phyloP scores from a whole-genome alignment of 495 filamentous ascomycete genomes.

The Aspergillus indologenus region DNA sequence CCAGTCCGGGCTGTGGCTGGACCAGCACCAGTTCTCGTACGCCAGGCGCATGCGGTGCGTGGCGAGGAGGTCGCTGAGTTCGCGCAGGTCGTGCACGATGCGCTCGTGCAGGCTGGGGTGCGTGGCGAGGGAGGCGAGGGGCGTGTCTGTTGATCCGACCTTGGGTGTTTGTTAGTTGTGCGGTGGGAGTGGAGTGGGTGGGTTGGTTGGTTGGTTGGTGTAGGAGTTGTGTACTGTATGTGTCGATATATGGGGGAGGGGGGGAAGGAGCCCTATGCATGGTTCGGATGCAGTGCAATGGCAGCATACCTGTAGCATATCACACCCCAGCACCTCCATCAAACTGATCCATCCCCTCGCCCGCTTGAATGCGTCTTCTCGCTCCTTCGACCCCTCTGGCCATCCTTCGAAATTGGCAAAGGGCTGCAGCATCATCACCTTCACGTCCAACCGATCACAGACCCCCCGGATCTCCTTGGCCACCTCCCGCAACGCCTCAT shows the following conservation, averaged over 20 bases:
- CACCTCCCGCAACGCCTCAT: constrained; percentile 48
- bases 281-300: too few species aligned
- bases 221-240: too few species aligned
- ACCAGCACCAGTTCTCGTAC: constrained; percentile 89
- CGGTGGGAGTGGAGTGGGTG: neutral
- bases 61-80: constrained; percentile 62
- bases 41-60: constrained; percentile 57
- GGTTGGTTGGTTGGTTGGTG: constrained; percentile 17
- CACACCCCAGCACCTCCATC: constrained; percentile 66
- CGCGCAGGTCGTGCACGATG: constrained; percentile 59
- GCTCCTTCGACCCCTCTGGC: constrained; percentile 52
- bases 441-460: constrained; percentile 51
- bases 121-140: constrained; percentile 44
- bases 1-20: constrained; percentile 67
- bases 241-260: too few species aligned
- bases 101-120: constrained; percentile 33
- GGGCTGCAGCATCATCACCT: constrained; percentile 73
- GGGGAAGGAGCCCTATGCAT: too few species aligned
- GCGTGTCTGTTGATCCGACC: constrained; percentile 68
- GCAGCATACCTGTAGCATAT: constrained; percentile 70
- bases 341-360: constrained; percentile 69
- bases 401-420: constrained; percentile 83
- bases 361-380: constrained; percentile 62
- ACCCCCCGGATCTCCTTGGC: constrained; percentile 50
- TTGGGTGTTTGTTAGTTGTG: constrained; percentile 20